Conservation (phyloP, 371 early-diverging fungal genomes). For the Mycotypha africana region DNA sequence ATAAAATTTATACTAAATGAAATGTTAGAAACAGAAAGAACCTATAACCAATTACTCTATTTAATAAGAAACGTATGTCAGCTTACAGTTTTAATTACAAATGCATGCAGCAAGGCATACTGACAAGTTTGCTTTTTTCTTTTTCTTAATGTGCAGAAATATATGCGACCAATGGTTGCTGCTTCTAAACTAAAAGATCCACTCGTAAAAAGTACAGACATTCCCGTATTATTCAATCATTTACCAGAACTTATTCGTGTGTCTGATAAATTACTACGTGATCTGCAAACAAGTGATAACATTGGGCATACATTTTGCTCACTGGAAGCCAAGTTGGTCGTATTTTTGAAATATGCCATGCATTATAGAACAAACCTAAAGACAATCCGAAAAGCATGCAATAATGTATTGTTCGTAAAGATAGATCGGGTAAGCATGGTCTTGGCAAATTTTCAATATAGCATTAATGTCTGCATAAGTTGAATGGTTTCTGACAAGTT, state of each 20-base stretch:
- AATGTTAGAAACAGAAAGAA: conserved; percentile 19
- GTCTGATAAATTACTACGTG: conserved; percentile 21
- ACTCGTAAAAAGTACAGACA: conserved; percentile 27
- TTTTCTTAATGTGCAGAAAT: conserved; percentile 1
- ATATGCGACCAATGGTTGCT: conserved; percentile 20
- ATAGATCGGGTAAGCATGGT: conserved; percentile 34
- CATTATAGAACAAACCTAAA: conserved; percentile 38
- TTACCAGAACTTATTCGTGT: conserved; percentile 27
- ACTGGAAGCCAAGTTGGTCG: conserved; percentile 23
- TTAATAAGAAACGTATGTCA: conserved; percentile 34
- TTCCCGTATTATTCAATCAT: conserved; percentile 33
- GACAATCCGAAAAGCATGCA: conserved; percentile 31
- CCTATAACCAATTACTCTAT: conserved; percentile 25
- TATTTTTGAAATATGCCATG: conserved; percentile 40
- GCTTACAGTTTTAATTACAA: not conserved
- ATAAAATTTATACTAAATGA: conserved; percentile 20
- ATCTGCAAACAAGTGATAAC: conserved; percentile 13
- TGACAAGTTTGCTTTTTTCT: not conserved
- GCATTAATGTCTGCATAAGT: no score
- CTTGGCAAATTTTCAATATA: no score
- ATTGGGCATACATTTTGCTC: conserved; percentile 25
- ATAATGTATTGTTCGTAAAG: conserved; percentile 32
- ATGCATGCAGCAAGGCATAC: not conserved
- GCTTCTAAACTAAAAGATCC: conserved; percentile 23
- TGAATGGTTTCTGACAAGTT: not conserved